phyloP scores from a whole-genome alignment of 2,329 filamentous ascomycete genomes.

The Nemania sp. region DNA sequence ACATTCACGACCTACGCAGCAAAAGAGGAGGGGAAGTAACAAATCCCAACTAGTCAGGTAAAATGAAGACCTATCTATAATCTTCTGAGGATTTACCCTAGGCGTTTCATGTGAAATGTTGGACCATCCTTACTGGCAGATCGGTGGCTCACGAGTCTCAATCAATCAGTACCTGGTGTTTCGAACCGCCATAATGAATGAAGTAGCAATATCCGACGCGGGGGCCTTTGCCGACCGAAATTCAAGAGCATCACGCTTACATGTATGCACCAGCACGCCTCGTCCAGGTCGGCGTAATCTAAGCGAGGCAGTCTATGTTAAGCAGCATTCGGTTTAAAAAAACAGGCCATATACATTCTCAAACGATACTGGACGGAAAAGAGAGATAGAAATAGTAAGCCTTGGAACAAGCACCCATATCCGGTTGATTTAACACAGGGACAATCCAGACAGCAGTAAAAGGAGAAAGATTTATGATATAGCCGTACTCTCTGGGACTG shows the following conservation, averaged over 20 bases:
- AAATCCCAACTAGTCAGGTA: too few species aligned
- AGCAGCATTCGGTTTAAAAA: slow-evolving; percentile 22
- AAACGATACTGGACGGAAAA: slow-evolving; percentile 39
- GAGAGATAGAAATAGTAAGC: slow-evolving; percentile 39
- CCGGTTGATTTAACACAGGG: slow-evolving; percentile 39
- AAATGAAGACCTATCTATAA: too few species aligned
- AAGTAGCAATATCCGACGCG: not conserved
- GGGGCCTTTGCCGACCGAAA: not conserved
- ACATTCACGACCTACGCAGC: too few species aligned
- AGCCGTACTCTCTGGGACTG: slow-evolving; percentile 46
- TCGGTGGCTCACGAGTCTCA: too few species aligned
- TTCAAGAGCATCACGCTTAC: not conserved
- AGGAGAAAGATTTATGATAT: slow-evolving; percentile 54
- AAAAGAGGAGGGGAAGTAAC: too few species aligned
- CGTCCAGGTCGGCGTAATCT: not conserved
- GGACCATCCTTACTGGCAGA: too few species aligned
- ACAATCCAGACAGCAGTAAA: slow-evolving; percentile 48
- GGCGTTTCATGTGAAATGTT: too few species aligned
- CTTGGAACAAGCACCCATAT: slow-evolving; percentile 41
- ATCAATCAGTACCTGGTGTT: too few species aligned
- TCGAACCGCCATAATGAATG: too few species aligned
- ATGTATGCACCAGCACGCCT: not conserved
- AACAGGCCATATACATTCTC: slow-evolving; percentile 39
- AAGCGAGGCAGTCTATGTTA: not conserved
- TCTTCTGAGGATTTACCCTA: too few species aligned